Evolutionary conservation across 345 rosid species (phyloP), one percentile per base, ranked within the genome.

Genomic region (Eucalyptus curtisii): DNA sequence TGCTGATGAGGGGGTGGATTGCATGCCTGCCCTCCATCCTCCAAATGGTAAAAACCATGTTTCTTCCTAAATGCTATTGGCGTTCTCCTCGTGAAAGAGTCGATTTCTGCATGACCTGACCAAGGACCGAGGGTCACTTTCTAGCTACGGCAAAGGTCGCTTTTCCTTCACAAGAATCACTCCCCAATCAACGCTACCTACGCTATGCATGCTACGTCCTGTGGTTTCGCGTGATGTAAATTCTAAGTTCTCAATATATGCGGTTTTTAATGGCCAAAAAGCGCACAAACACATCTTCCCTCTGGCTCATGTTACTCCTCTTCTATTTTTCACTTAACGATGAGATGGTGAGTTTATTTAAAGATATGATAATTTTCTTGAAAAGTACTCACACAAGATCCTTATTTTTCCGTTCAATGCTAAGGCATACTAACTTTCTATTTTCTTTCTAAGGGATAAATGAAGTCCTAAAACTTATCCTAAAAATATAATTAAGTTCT

Each of bases 401-500:
- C 7, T 59, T 12, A 59, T 59, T 27, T 27, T 59, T 59, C 2
- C 0, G 2, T 59, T 59, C 13, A 59, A 27, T 59, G 66, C n/a
- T 12, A 27, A 27, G 6, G 31, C 31, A 27, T 12, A 27, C 30
- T 24, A 2, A 25, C 66, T 59, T 59, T 25, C 30, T 59, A 12
- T 59, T 59, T 25, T 61, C 14, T 13, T 27, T 7, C 0, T 19
- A 7, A 61, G 7, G 31, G 16, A 61, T 61, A 61, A 13, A 0
- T 27, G 16, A 27, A 33, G 44, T 9, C 4, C 1, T 68, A 33
- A 68, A 68, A 17, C 1, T 19, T 68, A 1, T 68, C 0, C 0
- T 3, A 19, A 3, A 61, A 6, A 6, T 61, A 12, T 0, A 3
- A 27, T 27, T 27, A 0, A 61, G 1, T 27, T 61, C 0, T 61